Evolutionary conservation across 805 yeast genomes (phyloP), one percentile per base, ranked within the genome.

Genomic region (Vanderwaltozyma yarrowii): DNA sequence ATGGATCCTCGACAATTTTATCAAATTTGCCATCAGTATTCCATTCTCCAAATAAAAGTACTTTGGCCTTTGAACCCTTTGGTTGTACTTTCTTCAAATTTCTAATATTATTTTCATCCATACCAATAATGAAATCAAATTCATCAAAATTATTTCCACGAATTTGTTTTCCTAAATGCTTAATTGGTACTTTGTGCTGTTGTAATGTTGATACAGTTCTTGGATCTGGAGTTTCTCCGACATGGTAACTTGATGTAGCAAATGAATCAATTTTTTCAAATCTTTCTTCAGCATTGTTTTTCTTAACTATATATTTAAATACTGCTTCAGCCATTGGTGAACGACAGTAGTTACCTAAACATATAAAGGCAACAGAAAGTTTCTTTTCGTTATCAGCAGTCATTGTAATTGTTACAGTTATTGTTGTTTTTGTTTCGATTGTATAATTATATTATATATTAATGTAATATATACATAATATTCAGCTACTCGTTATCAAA

Each of bases 251-350:
- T 9, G 83, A 76, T 0, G 96, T 86, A 13, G 96, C 97, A 60
- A 78, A 88, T 0, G 96, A 86, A 52, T 88, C 96, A 24, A 86
- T 78, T 14, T 54, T 54, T 0, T 63, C 54, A 43, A 87, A 73
- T n/a, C 54, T 54, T 14, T 55, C 60, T 25, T 43, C 52, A 21
- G 65, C 45, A 36, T 65, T 58, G 0, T 79, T 58, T 32, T 73
- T 56, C 31, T 73, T 58, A 9, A 84, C 94, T 13, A 66, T 64
- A 41, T 83, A 76, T 34, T 66, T 68, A 62, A 88, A 86, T 1
- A 87, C 84, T 0, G 96, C 96, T 55, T 89, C 96, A 0, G 97
- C 96, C 97, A 88, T 89, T 12, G 97, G 97, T 2, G 96, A 86
- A 35, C 96, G 88, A 54, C 96, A 87, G 17, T 83, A 78, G 59